Percentiles rank a stretch among this genome's conserved stretches.
phyloP scores from a whole-genome alignment of 768 basidiomycete genomes.

The Lentinula sp. region DNA sequence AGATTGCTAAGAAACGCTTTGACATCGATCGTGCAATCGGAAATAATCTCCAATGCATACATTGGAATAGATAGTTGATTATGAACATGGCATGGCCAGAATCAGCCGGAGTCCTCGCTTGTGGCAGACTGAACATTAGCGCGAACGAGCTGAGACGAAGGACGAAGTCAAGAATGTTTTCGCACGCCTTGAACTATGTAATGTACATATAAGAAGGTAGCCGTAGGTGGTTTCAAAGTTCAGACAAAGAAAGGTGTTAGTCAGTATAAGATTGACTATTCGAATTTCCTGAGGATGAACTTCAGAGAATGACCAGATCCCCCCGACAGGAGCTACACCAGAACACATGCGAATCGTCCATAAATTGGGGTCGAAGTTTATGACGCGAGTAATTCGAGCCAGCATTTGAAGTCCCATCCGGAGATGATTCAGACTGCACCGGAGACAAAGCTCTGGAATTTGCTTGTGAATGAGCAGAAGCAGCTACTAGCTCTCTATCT shows the following conservation, averaged over 20 bases:
- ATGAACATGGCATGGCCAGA: too few relatives aligned
- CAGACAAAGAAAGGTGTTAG: too few relatives aligned
- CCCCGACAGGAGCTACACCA: slow-evolving; percentile 84
- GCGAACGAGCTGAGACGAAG: too few relatives aligned
- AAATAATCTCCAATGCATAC: not conserved
- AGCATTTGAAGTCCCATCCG: slow-evolving; percentile 20
- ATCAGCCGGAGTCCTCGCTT: too few relatives aligned
- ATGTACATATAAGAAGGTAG: too few relatives aligned
- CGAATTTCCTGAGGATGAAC: too few relatives aligned
- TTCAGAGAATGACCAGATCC: slow-evolving; percentile 71
- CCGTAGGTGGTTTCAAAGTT: too few relatives aligned
- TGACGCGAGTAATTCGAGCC: slow-evolving; percentile 20
- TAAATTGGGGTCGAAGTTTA: slow-evolving; percentile 59
- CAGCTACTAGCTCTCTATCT: slow-evolving; percentile 58
- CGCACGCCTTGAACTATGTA: too few relatives aligned
- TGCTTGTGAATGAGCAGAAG: slow-evolving; percentile 26
- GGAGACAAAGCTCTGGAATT: slow-evolving; percentile 53
- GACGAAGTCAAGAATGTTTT: too few relatives aligned
- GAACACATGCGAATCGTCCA: slow-evolving; percentile 86
- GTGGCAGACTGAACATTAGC: too few relatives aligned
- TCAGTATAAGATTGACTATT: too few relatives aligned
- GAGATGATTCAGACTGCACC: slow-evolving; percentile 33
- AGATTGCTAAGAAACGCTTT: not conserved
- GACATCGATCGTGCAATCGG: not conserved
- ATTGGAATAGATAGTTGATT: too few relatives aligned